phyloP scores from a whole-genome alignment of 805 yeast species.

The Candida easanensis region DNA sequence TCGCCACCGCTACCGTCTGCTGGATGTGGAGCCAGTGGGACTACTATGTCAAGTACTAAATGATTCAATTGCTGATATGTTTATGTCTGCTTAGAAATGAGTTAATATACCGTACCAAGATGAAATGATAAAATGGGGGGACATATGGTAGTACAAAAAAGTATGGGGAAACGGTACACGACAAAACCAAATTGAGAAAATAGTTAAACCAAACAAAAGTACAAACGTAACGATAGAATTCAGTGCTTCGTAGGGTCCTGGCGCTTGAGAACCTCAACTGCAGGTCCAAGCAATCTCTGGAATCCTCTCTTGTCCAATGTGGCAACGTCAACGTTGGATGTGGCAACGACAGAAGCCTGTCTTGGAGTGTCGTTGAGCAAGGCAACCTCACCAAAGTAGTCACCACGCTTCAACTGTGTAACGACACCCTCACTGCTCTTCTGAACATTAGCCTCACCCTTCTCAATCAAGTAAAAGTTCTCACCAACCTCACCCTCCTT shows the following conservation, averaged over 20 bases:
- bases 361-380: slow-evolving; percentile 88
- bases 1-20: slow-evolving; percentile 63
- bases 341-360: slow-evolving; percentile 87
- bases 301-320: slow-evolving; percentile 89
- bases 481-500: slow-evolving; percentile 85
- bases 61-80: too few species aligned
- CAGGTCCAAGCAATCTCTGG: slow-evolving; percentile 92
- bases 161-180: neutral
- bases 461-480: slow-evolving; percentile 69
- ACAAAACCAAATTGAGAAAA: neutral
- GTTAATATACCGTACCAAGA: too few species aligned
- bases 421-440: slow-evolving; percentile 60
- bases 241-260: slow-evolving; percentile 70
- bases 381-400: slow-evolving; percentile 96
- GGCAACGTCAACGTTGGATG: slow-evolving; percentile 78
- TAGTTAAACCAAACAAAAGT: neutral
- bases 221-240: neutral
- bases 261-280: slow-evolving; percentile 79
- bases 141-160: too few species aligned
- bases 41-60: slow-evolving; percentile 39
- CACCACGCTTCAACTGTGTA: slow-evolving; percentile 67
- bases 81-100: too few species aligned
- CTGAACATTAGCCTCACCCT: slow-evolving; percentile 77
- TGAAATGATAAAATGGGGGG: too few species aligned
- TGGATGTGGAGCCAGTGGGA: slow-evolving; percentile 82